Percentiles rank a stretch among this genome's conserved stretches.
phyloP scores from a whole-genome alignment of 2,329 filamentous ascomycete species.

The Fusarium sambucinum region DNA sequence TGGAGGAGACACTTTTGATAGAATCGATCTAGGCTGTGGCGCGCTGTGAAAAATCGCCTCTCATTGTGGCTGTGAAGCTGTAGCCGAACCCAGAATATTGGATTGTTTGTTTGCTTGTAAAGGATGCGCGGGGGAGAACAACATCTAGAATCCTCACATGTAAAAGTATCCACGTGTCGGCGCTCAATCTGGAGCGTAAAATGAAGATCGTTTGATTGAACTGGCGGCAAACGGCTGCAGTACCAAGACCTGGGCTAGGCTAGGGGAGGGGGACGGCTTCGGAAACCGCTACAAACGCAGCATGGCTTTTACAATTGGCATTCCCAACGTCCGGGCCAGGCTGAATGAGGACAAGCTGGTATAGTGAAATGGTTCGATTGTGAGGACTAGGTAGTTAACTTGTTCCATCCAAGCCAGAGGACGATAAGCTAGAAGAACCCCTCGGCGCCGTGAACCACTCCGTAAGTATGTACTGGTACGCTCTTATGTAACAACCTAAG shows the following conservation, averaged over 20 bases:
- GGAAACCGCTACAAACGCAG: slow-evolving; percentile 40
- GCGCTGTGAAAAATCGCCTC: slow-evolving; percentile 29
- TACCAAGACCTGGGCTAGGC: slow-evolving; percentile 10
- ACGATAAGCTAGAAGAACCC: slow-evolving; percentile 16
- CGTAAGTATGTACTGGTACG: slow-evolving; percentile 11
- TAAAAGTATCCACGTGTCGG: slow-evolving; percentile 37
- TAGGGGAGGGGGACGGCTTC: slow-evolving; percentile 28
- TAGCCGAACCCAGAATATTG: slow-evolving; percentile 1
- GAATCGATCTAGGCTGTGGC: slow-evolving; percentile 35
- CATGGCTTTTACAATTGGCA: slow-evolving; percentile 37
- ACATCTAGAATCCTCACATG: slow-evolving; percentile 23
- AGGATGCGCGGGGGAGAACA: slow-evolving; percentile 15
- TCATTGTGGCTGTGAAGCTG: slow-evolving; percentile 34
- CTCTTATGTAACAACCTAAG: not conserved
- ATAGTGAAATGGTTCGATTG: slow-evolving; percentile 45
- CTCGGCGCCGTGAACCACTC: slow-evolving; percentile 15
- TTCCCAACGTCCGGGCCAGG: slow-evolving; percentile 37
- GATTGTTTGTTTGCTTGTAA: slow-evolving; percentile 3
- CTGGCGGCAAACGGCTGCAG: slow-evolving; percentile 22
- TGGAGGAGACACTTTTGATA: slow-evolving; percentile 3
- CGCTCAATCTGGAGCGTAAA: slow-evolving; percentile 31
- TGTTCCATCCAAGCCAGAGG: slow-evolving; percentile 24
- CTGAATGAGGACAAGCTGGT: slow-evolving; percentile 42
- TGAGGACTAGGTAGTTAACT: slow-evolving; percentile 27
- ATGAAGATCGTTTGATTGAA: slow-evolving; percentile 37